Conservation (phyloP, 169 alveolate genomes). For the Toxoplasma gondii region DNA sequence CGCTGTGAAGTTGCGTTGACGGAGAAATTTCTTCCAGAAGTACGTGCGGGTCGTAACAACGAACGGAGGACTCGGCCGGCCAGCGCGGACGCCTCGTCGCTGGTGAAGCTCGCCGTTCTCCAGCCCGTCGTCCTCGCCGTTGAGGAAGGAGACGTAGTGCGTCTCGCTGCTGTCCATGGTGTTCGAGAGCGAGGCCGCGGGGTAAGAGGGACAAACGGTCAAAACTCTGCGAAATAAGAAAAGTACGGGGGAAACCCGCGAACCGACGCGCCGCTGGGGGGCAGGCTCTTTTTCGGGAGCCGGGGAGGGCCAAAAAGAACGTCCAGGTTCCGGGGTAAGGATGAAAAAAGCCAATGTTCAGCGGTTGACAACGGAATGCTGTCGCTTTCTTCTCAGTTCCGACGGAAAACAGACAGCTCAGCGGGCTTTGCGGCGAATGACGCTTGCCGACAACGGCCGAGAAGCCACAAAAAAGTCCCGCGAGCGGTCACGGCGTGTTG, state of each 20-base stretch:
- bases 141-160: conserved; percentile 59
- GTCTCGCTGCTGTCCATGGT: conserved; percentile 25
- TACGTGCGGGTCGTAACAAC: conserved; percentile 20
- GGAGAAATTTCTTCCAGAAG: conserved; percentile 18
- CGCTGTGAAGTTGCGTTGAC: not conserved
- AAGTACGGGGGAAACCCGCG: not conserved
- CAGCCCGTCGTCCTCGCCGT: conserved; percentile 9
- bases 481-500: too few species aligned
- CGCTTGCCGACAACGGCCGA: too few species aligned
- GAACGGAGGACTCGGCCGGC: not conserved
- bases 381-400: too few species aligned
- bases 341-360: too few species aligned
- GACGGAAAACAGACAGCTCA: too few species aligned
- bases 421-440: too few species aligned
- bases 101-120: conserved; percentile 14
- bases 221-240: not conserved
- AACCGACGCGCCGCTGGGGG: too few species aligned
- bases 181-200: not conserved
- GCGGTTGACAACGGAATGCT: too few species aligned
- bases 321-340: too few species aligned
- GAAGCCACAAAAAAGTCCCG: too few species aligned
- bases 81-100: not conserved
- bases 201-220: not conserved
- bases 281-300: too few species aligned
- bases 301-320: too few species aligned